Evolutionary conservation across 2,329 filamentous ascomycete genomes (phyloP).

Genomic region (Apiospora sp.): DNA sequence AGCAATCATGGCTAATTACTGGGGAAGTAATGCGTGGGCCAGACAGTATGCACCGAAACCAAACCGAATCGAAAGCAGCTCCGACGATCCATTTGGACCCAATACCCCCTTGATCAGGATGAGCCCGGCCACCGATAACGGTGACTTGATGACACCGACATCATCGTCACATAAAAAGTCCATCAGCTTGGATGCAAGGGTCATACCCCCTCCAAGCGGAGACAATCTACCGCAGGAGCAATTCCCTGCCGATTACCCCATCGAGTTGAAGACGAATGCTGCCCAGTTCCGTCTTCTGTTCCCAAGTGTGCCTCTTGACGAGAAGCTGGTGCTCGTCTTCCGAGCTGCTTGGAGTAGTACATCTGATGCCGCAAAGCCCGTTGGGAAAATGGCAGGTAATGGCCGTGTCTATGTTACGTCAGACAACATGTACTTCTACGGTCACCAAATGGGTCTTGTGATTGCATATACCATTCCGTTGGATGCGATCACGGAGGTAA

Average conservation of each 20-base stretch:
- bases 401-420: slow-evolving; percentile 88
- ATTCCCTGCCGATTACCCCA: slow-evolving; percentile 80
- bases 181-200: slow-evolving; percentile 51
- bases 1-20: slow-evolving; percentile 90
- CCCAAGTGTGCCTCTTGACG: slow-evolving; percentile 76
- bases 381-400: slow-evolving; percentile 65
- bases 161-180: slow-evolving; percentile 51
- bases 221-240: slow-evolving; percentile 54
- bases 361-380: slow-evolving; percentile 51
- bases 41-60: slow-evolving; percentile 38
- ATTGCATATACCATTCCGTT: slow-evolving; percentile 81
- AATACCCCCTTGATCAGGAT: slow-evolving; percentile 45
- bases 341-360: slow-evolving; percentile 81
- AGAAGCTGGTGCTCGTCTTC: slow-evolving; percentile 91
- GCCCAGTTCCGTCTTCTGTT: slow-evolving; percentile 94
- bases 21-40: slow-evolving; percentile 86
- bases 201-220: slow-evolving; percentile 35
- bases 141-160: slow-evolving; percentile 38
- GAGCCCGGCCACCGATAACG: slow-evolving; percentile 37
- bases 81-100: slow-evolving; percentile 48
- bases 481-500: slow-evolving; percentile 84
- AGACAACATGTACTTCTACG: slow-evolving; percentile 93
- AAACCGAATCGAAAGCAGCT: slow-evolving; percentile 32
- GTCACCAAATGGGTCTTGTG: slow-evolving; percentile 90
- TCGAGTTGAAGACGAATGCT: slow-evolving; percentile 84